Evolutionary conservation across 2,329 filamentous ascomycete species (phyloP).

Genomic region (Talaromyces marneffei): DNA sequence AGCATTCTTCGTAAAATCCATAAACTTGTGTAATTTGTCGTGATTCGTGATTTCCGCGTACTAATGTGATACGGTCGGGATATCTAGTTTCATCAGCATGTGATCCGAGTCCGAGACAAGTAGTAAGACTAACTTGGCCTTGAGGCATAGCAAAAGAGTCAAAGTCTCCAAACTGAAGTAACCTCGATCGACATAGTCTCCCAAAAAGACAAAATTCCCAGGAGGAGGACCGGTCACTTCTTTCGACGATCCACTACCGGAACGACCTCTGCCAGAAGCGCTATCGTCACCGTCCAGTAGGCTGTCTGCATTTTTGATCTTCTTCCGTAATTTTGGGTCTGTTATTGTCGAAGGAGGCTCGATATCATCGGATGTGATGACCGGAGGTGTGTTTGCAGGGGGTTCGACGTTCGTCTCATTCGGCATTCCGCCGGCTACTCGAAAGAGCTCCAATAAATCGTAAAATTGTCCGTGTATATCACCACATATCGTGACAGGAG

Average conservation of each 20-base stretch:
- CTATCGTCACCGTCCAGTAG: conserved; percentile 26
- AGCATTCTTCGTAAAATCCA: conserved; percentile 72
- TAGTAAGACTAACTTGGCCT: conserved; percentile 55
- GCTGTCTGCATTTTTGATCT: conserved; percentile 55
- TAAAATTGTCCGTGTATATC: conserved; percentile 99
- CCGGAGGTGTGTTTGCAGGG: conserved; percentile 61
- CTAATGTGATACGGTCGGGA: conserved; percentile 65
- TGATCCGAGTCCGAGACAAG: conserved; percentile 3
- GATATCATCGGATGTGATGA: conserved; percentile 85
- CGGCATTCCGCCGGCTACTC: conserved; percentile 94
- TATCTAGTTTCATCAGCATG: conserved; percentile 45
- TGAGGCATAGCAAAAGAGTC: conserved; percentile 65
- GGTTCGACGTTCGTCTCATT: conserved; percentile 67
- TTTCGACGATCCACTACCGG: conserved; percentile 25
- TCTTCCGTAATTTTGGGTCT: conserved; percentile 79
- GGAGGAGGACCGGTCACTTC: conserved; percentile 42
- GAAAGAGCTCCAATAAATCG: conserved; percentile 92
- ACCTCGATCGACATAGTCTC: conserved; percentile 68
- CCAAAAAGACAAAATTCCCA: conserved; percentile 67
- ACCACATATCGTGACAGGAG: conserved; percentile 93
- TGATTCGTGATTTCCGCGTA: conserved; percentile 70
- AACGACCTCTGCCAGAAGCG: conserved; percentile 22
- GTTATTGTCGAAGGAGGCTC: conserved; percentile 86
- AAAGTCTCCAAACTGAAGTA: conserved; percentile 71
- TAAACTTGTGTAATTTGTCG: conserved; percentile 74